These are phyloP conservation scores for Zostera marina DNA, from an alignment of 116 monocot genomes.

Conservation along the genomic window DNA sequence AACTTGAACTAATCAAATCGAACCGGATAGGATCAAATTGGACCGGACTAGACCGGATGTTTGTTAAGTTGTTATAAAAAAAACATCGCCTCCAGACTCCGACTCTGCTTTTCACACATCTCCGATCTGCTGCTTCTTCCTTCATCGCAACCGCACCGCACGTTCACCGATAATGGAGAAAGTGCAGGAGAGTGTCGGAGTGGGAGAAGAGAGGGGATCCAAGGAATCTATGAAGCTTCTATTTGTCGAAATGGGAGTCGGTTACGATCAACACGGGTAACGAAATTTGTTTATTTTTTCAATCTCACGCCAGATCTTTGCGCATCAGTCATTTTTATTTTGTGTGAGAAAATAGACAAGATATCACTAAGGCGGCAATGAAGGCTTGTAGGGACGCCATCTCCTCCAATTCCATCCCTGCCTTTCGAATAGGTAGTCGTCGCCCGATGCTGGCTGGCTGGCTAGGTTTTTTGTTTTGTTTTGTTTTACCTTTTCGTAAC, in stretches of 20 bases:
- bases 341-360: slow-evolving; percentile 34
- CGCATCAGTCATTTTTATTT: not conserved
- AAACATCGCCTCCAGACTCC: too few species aligned
- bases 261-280: slow-evolving; percentile 91
- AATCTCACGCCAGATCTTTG: too few species aligned
- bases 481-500: not conserved
- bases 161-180: slow-evolving; percentile 2
- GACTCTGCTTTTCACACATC: too few species aligned
- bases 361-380: slow-evolving; percentile 81
- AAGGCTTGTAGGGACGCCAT: slow-evolving; percentile 87
- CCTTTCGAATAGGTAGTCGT: slow-evolving; percentile 59
- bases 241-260: slow-evolving; percentile 98
- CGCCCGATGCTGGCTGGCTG: too few species aligned
- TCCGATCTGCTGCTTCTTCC: not conserved
- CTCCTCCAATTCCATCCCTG: slow-evolving; percentile 90
- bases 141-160: not conserved
- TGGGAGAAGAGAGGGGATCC: not conserved
- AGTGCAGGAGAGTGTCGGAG: not conserved
- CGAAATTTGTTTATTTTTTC: too few species aligned
- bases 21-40: too few species aligned
- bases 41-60: too few species aligned
- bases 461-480: not conserved
- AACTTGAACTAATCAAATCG: too few species aligned
- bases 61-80: too few species aligned
- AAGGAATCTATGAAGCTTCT: slow-evolving; percentile 57